phyloP scores from a whole-genome alignment of 2,329 filamentous ascomycete genomes.

The Ilyonectria destructans region DNA sequence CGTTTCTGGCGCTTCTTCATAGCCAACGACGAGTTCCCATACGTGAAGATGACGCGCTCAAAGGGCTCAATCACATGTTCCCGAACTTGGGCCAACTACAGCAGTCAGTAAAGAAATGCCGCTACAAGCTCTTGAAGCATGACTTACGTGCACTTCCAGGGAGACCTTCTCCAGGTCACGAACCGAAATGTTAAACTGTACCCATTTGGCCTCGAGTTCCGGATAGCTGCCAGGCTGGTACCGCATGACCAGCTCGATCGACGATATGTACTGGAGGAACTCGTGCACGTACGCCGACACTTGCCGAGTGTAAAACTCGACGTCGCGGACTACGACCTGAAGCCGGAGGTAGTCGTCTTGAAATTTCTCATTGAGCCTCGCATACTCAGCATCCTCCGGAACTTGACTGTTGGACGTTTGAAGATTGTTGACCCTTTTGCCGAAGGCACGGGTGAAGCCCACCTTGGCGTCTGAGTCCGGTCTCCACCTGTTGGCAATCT shows the following conservation, averaged over 20 bases:
- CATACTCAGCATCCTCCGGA: conserved; percentile 87
- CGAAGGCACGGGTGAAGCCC: conserved; percentile 91
- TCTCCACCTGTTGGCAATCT: conserved; percentile 87
- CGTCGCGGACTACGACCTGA: conserved; percentile 92
- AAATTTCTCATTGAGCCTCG: conserved; percentile 87
- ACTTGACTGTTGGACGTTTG: conserved; percentile 74
- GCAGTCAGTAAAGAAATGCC: conserved; percentile 24
- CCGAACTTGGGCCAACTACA: conserved; percentile 76
- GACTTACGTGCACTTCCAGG: conserved; percentile 85
- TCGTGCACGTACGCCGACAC: conserved; percentile 85
- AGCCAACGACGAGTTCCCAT: conserved; percentile 87
- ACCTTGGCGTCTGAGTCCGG: conserved; percentile 91
- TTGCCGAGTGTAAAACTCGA: conserved; percentile 93
- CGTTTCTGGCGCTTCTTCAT: conserved; percentile 97
- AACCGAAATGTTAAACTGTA: conserved; percentile 89
- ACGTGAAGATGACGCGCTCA: conserved; percentile 82
- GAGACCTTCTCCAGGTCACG: conserved; percentile 88
- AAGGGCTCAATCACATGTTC: conserved; percentile 91
- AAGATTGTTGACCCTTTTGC: conserved; percentile 88
- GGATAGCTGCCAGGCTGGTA: conserved; percentile 81
- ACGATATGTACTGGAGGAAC: conserved; percentile 84
- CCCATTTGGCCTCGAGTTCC: conserved; percentile 95
- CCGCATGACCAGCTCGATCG: conserved; percentile 87
- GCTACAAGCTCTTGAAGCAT: not conserved
- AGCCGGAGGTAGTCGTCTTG: conserved; percentile 93